phyloP scores from a whole-genome alignment of 2,329 filamentous ascomycete species.

The Monosporascus sp. region DNA sequence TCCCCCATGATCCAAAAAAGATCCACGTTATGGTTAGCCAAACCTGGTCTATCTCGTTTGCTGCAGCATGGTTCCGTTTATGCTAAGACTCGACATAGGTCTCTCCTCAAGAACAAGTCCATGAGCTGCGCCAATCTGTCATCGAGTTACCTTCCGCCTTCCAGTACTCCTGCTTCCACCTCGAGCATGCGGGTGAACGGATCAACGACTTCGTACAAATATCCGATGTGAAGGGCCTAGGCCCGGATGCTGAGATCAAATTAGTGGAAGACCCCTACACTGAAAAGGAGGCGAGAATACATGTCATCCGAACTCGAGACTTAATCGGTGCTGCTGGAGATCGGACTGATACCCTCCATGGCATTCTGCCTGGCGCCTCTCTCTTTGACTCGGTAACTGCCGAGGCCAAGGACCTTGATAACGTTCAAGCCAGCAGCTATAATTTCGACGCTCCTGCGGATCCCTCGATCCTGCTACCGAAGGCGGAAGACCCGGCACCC shows the following conservation, averaged over 20 bases:
- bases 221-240: constrained; percentile 78
- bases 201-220: constrained; percentile 95
- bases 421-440: constrained; percentile 49
- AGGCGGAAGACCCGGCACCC: constrained; percentile 60
- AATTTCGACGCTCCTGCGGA: constrained; percentile 67
- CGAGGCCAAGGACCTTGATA: constrained; percentile 32
- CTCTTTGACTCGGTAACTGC: constrained; percentile 74
- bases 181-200: constrained; percentile 81
- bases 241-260: constrained; percentile 69
- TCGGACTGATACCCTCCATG: constrained; percentile 80
- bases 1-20: constrained; percentile 73
- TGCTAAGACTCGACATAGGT: constrained; percentile 49
- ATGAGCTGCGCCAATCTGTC: constrained; percentile 94
- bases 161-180: constrained; percentile 97
- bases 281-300: constrained; percentile 95
- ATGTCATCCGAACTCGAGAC: constrained; percentile 85
- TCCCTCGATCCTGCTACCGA: constrained; percentile 67
- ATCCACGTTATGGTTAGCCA: constrained; percentile 75
- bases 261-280: constrained; percentile 95
- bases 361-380: constrained; percentile 77
- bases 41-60: constrained; percentile 11
- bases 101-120: constrained; percentile 89
- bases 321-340: constrained; percentile 89
- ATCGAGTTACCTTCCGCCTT: constrained; percentile 90
- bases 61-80: constrained; percentile 2